These are phyloP conservation scores for Phanerodontia chrysosporium DNA, from an alignment of 768 basidiomycete genomes.

Conservation along the genomic window DNA sequence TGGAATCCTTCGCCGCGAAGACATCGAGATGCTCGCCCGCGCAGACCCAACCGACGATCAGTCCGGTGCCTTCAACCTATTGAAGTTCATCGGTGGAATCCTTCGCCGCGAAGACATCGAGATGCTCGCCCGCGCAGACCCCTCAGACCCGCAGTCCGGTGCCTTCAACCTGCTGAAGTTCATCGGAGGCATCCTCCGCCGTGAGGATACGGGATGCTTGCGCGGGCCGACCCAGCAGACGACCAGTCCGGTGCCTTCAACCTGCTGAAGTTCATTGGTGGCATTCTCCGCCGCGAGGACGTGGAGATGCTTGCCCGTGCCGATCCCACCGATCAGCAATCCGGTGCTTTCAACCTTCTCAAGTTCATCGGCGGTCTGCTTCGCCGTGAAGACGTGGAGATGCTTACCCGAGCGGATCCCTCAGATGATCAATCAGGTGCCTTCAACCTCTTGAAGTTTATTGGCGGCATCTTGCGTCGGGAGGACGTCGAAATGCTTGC, in stretches of 20 bases:
- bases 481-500: neutral
- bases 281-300: slow-evolving; percentile 3
- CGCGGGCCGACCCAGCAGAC: neutral
- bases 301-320: slow-evolving; percentile 4
- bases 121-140: neutral
- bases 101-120: slow-evolving; percentile 5
- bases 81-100: neutral
- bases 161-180: neutral
- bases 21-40: slow-evolving; percentile 3
- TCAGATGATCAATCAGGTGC: neutral
- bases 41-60: neutral
- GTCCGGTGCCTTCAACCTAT: slow-evolving; percentile 1
- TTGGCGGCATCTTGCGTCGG: neutral
- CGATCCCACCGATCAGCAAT: neutral
- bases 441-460: slow-evolving; percentile 2
- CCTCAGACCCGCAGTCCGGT: slow-evolving; percentile 1
- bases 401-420: slow-evolving; percentile 1
- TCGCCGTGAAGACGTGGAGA: neutral
- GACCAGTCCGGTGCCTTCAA: slow-evolving; percentile 5
- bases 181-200: neutral
- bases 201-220: neutral
- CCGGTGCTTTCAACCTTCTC: slow-evolving; percentile 4
- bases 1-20: slow-evolving; percentile 3
- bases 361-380: neutral
- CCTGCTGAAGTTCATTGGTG: neutral